Conservation (phyloP, 352 stramenopile genomes). For the Peronospora belbahrii region DNA sequence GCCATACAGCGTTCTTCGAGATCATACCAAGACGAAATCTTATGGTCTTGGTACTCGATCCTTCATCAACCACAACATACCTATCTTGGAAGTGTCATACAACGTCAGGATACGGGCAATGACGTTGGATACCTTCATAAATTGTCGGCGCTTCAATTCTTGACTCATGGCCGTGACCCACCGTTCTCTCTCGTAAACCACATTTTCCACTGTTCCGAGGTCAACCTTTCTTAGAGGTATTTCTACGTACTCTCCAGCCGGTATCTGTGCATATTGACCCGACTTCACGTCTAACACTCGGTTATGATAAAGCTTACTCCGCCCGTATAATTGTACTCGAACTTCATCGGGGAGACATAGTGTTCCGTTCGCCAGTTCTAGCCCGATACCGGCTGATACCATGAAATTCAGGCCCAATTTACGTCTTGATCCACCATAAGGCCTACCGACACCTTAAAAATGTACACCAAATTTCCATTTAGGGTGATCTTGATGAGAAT, state of each 20-base stretch:
- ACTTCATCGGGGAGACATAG: neutral
- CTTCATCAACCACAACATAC: neutral
- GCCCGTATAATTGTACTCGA: neutral
- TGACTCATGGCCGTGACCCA: neutral
- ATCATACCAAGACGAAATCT: slow-evolving; percentile 6
- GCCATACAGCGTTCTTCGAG: slow-evolving; percentile 4
- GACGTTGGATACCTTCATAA: slow-evolving; percentile 5
- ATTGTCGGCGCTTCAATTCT: neutral
- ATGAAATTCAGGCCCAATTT: slow-evolving; percentile 24
- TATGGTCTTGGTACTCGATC: neutral
- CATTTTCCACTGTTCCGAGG: neutral
- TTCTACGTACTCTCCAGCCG: neutral
- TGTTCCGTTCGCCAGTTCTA: too few relatives aligned
- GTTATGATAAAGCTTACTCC: neutral
- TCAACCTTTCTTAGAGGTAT: neutral
- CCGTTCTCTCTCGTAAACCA: slow-evolving; percentile 1
- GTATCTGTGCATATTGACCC: neutral
- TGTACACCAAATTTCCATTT: slow-evolving; percentile 12
- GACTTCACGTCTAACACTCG: neutral
- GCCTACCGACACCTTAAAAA: slow-evolving; percentile 8
- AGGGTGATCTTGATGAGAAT: slow-evolving; percentile 11
- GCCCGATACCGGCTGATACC: slow-evolving; percentile 1
- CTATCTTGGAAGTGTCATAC: neutral
- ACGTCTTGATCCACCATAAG: slow-evolving; percentile 1
- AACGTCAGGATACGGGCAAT: neutral